phyloP scores from a whole-genome alignment of 2,329 filamentous ascomycete genomes.

The Fonsecaea pugnacius region DNA sequence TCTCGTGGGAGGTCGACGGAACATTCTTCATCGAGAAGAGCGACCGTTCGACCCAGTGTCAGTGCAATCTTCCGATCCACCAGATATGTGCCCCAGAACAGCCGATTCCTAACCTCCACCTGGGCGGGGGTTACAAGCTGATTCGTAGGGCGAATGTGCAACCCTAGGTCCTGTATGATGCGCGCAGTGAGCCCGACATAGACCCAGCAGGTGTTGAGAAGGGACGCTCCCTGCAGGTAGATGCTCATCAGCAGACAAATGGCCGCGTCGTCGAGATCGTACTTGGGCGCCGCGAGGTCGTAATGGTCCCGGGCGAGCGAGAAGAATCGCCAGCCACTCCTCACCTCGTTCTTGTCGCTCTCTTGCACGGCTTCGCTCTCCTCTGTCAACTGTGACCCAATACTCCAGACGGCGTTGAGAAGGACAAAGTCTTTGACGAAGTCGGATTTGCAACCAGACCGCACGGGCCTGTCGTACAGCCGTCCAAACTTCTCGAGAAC shows the following conservation, averaged over 20 bases:
- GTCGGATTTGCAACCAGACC: not conserved
- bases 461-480: not conserved
- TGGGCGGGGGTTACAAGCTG: not conserved
- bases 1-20: not conserved
- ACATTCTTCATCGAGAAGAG: not conserved
- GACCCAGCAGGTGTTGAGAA: not conserved
- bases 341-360: not conserved
- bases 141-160: not conserved
- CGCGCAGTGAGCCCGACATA: not conserved
- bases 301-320: not conserved
- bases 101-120: not conserved
- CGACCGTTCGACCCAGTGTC: not conserved
- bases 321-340: not conserved
- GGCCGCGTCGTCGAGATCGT: not conserved
- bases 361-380: not conserved
- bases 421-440: not conserved
- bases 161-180: not conserved
- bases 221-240: not conserved
- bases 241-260: not conserved
- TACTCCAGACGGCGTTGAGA: not conserved
- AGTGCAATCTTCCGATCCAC: not conserved
- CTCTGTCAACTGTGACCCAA: not conserved
- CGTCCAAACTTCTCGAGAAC: not conserved
- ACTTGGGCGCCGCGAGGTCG: not conserved
- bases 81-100: not conserved